Percentiles rank a stretch among this genome's conserved stretches.
phyloP scores from a whole-genome alignment of 768 basidiomycete species.

The Pisolithus sp. region DNA sequence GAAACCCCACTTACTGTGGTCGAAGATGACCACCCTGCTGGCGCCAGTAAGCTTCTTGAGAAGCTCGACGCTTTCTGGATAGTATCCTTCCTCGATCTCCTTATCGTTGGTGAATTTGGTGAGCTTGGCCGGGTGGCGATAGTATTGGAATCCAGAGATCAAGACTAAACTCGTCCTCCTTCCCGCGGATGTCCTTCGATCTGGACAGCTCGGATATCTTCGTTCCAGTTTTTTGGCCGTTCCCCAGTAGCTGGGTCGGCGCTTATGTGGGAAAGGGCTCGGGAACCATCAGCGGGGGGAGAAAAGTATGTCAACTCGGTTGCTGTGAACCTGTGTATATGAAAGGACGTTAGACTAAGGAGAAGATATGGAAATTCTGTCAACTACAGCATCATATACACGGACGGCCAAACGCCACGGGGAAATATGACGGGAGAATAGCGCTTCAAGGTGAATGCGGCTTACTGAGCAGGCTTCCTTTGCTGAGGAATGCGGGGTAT shows the following conservation, averaged over 20 bases:
- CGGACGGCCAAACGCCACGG: no score
- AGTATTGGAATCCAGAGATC: constrained; percentile 50
- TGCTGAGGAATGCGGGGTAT: no score
- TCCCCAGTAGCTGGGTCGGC: constrained; percentile 10
- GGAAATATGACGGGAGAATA: no score
- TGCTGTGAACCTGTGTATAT: constrained; percentile 5
- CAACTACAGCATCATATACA: no score
- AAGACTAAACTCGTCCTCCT: constrained; percentile 38
- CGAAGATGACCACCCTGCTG: constrained; percentile 53
- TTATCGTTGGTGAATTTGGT: constrained; percentile 44
- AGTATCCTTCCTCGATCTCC: constrained; percentile 51
- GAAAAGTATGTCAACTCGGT: constrained; percentile 13
- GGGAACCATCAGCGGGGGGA: constrained; percentile 15
- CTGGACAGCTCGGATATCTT: constrained; percentile 8
- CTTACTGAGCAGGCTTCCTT: no score
- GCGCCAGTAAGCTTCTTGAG: constrained; percentile 58
- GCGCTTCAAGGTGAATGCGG: no score
- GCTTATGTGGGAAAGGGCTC: constrained; percentile 13
- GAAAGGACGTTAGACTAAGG: no score
- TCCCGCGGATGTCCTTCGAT: constrained; percentile 47
- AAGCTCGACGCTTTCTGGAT: constrained; percentile 52
- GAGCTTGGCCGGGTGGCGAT: constrained; percentile 34
- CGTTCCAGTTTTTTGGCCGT: constrained; percentile 16
- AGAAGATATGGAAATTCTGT: no score
- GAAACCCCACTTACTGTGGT: constrained; percentile 46